Evolutionary conservation across 2,329 filamentous ascomycete genomes (phyloP), one percentile per base, ranked within the genome.

Genomic region (Periconia digitata): DNA sequence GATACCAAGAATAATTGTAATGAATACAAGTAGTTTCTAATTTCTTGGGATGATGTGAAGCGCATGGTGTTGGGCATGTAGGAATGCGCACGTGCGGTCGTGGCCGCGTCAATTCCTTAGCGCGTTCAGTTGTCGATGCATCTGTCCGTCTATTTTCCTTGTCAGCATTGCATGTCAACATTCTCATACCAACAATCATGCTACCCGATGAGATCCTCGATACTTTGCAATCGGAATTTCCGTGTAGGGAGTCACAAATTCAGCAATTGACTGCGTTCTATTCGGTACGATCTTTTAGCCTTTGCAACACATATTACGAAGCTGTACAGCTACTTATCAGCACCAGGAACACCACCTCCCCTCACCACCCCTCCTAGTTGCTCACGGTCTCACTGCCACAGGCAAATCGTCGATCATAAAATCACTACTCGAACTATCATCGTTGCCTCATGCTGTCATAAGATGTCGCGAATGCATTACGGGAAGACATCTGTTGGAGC

Each of bases 331-430:
- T 37, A 36, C 59, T 68, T 56, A 70, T 45, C 43, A 17, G 23
- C 21, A 5, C 29, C 64, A 89, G 83, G 81, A 84, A 18, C 38
- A 16, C 10, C 71, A 75, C 40, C 78, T 85, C n/a, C 85, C 89
- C 23, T 85, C 83, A 47, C 88, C 87, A 47, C 77, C 84, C 10
- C 88, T 89, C 51, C 70, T 96, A 10, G 84, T 96, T 18, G 72
- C 95, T 41, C 85, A 97, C 69, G 94, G 94, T 43, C 83, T 91
- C 23, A 85, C 92, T 62, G 87, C 90, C 2, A 95, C 92, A 0
- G 92, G 91, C 35, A 97, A 97, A 74, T 89, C 85, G 24, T 82
- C 83, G 40, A 80, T 96, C 43, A 77, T 86, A 3, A 77, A 78
- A 47, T 77, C 79, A 3, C 79, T 90, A 15, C 79, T 95, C 2